Percentiles rank a stretch among this genome's conserved stretches.
Conservation (phyloP, 208 protist species). For the Acanthamoeba divionensis region DNA sequence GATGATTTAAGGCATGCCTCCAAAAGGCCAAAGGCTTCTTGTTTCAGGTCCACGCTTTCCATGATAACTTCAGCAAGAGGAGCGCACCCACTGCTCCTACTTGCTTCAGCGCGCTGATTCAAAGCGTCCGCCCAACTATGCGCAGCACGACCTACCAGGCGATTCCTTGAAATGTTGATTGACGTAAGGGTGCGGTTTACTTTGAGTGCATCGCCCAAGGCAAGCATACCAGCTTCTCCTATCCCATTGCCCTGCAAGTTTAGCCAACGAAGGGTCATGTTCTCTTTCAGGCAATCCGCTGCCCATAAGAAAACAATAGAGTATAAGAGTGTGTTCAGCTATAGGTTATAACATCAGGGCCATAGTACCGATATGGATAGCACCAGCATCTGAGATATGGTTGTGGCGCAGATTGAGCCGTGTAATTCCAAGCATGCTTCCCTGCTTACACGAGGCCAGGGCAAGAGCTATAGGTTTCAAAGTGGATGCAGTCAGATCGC, state of each 20-base stretch:
- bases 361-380: neutral
- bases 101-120: too few relatives aligned
- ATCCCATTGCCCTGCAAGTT: conserved; percentile 10
- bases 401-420: conserved; percentile 9
- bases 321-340: neutral
- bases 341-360: neutral
- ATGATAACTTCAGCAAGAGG: neutral
- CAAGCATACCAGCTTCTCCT: neutral
- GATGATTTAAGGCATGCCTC: too few relatives aligned
- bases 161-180: neutral
- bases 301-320: neutral
- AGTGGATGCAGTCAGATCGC: too few relatives aligned
- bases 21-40: too few relatives aligned
- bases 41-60: neutral
- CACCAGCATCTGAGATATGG: neutral
- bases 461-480: too few relatives aligned
- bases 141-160: too few relatives aligned
- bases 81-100: too few relatives aligned
- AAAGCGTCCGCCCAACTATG: too few relatives aligned
- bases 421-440: neutral
- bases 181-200: neutral
- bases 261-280: neutral
- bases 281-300: neutral
- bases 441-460: too few relatives aligned
- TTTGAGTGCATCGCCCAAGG: neutral